Percentiles rank a stretch among this genome's conserved stretches.
Conservation (phyloP, 805 yeast species). For the Candida odintsovae region DNA sequence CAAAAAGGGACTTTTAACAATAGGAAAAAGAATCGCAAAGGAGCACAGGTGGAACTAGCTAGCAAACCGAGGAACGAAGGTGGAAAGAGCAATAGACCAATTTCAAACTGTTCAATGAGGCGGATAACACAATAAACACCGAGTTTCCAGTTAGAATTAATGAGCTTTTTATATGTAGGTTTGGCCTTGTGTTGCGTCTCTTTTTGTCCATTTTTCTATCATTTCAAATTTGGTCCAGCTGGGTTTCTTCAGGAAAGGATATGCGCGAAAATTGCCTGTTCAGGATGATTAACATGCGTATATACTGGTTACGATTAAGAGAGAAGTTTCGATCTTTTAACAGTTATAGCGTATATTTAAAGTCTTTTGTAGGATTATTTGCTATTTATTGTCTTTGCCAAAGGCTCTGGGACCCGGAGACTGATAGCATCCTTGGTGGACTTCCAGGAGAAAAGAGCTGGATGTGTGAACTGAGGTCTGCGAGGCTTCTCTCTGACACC, state of each 20-base stretch:
- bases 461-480: slow-evolving; percentile 19
- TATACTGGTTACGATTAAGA: no score
- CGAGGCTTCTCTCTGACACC: slow-evolving; percentile 14
- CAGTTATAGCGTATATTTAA: no score
- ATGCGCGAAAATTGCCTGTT: background rate
- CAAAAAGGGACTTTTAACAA: background rate
- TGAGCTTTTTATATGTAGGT: no score
- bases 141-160: no score
- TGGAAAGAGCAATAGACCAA: background rate
- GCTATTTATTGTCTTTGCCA: background rate
- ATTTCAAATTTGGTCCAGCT: no score
- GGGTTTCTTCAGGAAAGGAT: no score
- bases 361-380: background rate
- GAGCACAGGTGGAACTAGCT: background rate
- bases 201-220: background rate
- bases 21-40: background rate
- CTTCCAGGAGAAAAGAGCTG: slow-evolving; percentile 20
- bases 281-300: no score
- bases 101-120: background rate
- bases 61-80: background rate
- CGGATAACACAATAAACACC: no score
- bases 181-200: no score
- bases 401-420: slow-evolving; percentile 19
- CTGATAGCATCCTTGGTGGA: slow-evolving; percentile 9
- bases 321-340: no score